Evolutionary conservation across 2,329 filamentous ascomycete species (phyloP), one percentile per base, ranked within the genome.

Genomic region (Aspergillus sergii): DNA sequence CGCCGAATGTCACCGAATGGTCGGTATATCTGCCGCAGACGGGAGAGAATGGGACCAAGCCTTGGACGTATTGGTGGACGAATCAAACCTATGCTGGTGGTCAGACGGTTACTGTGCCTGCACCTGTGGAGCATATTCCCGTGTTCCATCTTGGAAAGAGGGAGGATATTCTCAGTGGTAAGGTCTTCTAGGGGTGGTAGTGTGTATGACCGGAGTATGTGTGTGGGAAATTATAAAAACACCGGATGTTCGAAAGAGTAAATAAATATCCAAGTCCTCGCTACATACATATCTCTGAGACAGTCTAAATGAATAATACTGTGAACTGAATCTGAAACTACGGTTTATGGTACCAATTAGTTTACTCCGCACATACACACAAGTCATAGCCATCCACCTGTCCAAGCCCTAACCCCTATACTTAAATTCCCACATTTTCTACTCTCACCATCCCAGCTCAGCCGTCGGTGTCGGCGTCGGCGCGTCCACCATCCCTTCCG

Each of bases 101-200:
- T 1, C 76, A 77, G 65, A 68, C 54, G 7, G 70, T 73, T 3
- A 69, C 64, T 11, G 60, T 71, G 5, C 66, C 80, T 90, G 66
- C 70, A 16, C 68, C 69, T 4, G 36, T 66, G 14, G 67, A 69
- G 39, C 70, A 71, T 53, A 69, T 72, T 26, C 70, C 69, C 0
- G 28, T 72, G 32, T 72, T 72, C 89, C 89, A 92, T 78, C 82
- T 85, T 68, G 92, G 82, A 56, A 88, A 81, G 78, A 85, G 87
- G 84, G 74, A 90, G 88, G 79, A 86, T 89, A 77, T 91, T 86
- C 67, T 92, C 84, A 66, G 91, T 91, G 62, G 69, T 0, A 21
- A 62, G 11, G 63, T 71, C 1, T 71, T 71, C 26, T 64, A 56
- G n/a, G 30, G 14, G 1, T 19, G 26, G 3, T 50, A 5, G 8